Base-by-base conservation (phyloP, 768 basidiomycete species). In the Strobilomyces confusus region DNA sequence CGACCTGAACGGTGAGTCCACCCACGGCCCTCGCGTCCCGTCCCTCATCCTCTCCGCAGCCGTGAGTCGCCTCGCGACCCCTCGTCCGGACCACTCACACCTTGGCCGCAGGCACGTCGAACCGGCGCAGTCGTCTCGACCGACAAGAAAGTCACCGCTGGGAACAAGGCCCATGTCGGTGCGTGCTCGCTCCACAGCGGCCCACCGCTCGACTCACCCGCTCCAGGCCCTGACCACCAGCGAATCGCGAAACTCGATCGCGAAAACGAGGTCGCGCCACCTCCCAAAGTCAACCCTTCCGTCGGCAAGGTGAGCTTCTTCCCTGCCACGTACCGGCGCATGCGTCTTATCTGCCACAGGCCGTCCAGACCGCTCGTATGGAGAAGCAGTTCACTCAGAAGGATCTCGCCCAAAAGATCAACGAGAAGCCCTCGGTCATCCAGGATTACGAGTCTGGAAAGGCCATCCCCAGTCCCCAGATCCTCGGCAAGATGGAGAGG, bases 201-300 rank as follows among this genome's bases (percentile, higher is more conserved):
- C 30, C 44, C 14, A 13, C 3, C 5, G 19, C 20, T 46, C 1
- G 6, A 13, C 22, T 45, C 36, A 2, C 23, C 58, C 33, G 12
- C 7, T n/a, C 13, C 13, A 94, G 92, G 89, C 33, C 89, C 91
- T 58, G 94, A 98, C 73, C 92, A 95, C 74, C 91, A 93, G 67
- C 83, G 83, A 51, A 94, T 95, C 67, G 93, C 89, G 23, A 95
- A 95, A 66, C 85, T 98, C 40, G 94, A 95, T 71, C 83, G 91
- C 41, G 92, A 97, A 62, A 95, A 98, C 69, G 94, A 95, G 65
- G 93, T 95, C 22, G 92, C 93, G 9, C 93, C 94, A 8, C 95
- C 95, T 44, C 60, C 87, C 49, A 95, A 92, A 73, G 74, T 98
- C 58, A 68, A 77, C 2, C 77, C 84, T 9, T 77, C 76, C 22